phyloP scores from a whole-genome alignment of 495 filamentous ascomycete species.

The Penicillium bovifimosum region DNA sequence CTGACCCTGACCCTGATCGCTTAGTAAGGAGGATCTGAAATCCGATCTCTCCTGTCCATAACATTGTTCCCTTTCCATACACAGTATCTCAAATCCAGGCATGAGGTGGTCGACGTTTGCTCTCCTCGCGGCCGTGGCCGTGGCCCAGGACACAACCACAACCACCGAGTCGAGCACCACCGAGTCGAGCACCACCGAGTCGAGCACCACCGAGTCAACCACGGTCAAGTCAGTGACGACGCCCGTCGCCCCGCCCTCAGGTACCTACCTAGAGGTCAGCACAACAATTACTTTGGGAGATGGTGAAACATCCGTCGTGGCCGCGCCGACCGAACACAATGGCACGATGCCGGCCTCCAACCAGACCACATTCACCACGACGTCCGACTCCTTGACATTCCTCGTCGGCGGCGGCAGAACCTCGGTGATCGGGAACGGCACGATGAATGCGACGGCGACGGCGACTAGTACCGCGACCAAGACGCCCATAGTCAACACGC shows the following conservation, averaged over 20 bases:
- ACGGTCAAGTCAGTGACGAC: conserved; percentile 11
- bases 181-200: neutral
- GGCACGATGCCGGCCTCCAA: conserved; percentile 26
- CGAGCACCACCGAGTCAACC: conserved; percentile 8
- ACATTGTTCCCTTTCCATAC: neutral
- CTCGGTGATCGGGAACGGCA: conserved; percentile 39
- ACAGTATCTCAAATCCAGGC: neutral
- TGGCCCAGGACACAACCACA: conserved; percentile 10
- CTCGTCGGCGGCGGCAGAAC: conserved; percentile 32
- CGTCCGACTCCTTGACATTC: conserved; percentile 35
- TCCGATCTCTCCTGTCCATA: neutral
- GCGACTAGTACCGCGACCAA: conserved; percentile 36
- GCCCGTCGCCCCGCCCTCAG: conserved; percentile 24
- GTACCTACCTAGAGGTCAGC: conserved; percentile 35
- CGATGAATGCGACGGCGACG: conserved; percentile 36
- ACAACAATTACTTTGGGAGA: conserved; percentile 34
- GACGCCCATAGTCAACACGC: conserved; percentile 57
- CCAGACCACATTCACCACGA: conserved; percentile 25
- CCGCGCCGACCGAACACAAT: conserved; percentile 16
- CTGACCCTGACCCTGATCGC: no score
- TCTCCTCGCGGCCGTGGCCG: conserved; percentile 12
- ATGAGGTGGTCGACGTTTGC: conserved; percentile 21
- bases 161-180: conserved; percentile 2
- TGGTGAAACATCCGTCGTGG: conserved; percentile 18
- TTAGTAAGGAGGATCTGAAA: no score